Evolutionary conservation across 345 rosid species (phyloP), one percentile per base, ranked within the genome.

Genomic region (Mercurialis annua): DNA sequence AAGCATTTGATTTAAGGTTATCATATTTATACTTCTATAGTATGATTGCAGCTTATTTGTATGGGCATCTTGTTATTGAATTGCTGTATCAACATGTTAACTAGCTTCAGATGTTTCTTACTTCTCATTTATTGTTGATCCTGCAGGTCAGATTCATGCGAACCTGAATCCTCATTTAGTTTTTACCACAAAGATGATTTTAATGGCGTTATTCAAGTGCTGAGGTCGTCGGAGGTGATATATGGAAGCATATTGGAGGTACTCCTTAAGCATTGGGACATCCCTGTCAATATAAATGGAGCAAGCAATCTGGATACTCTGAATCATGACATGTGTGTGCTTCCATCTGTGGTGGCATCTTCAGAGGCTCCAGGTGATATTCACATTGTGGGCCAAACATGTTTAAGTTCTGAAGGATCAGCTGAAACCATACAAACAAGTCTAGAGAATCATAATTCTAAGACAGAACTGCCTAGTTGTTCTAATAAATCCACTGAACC

Each of bases 111-210:
- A 49, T 52, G 31, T 76, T 36, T 71, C 62, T 54, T 72, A 21
- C n/a, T 27, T 58, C 33, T 38, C 29, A 49, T 36, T 33, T 54
- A 6, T 74, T 71, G 44, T 42, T 71, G 59, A 71, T 65, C 61
- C 78, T 87, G 80, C 97, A 90, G 99, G 82, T 78, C 88, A 62
- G 96, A 94, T 69, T 82, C 86, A 46, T 78, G 74, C 66, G 86
- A 72, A 52, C 31, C 73, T 23, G 90, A 80, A 43, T 73, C 46
- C n/a, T 69, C 74, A 48, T 72, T 81, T 71, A 84, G 79, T 75
- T 89, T 80, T 82, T 94, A 89, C 75, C 82, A 82, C 56, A 77
- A 67, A 68, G 72, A 82, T 77, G 95, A 86, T 76, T 83, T 94
- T 72, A 72, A 69, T 69, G 59, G 21, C 24, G 81, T 91, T 55